phyloP scores from a whole-genome alignment of 1,139 yeast species.

The Tardiomyces digboiensis region DNA sequence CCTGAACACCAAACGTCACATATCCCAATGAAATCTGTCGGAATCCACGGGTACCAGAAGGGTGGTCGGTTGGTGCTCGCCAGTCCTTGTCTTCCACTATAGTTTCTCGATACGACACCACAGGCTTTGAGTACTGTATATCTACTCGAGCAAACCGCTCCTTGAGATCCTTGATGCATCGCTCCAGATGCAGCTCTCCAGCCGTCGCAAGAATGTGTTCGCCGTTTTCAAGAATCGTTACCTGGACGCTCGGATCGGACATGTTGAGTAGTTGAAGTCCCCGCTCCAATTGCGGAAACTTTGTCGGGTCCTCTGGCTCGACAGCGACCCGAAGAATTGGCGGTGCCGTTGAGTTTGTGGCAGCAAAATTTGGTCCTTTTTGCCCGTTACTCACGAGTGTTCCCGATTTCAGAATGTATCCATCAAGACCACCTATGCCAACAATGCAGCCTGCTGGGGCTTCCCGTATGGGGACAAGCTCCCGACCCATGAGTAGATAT shows the following conservation, averaged over 20 bases:
- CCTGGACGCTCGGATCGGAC: slow-evolving; percentile 97
- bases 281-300: slow-evolving; percentile 61
- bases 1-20: slow-evolving; percentile 34
- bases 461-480: slow-evolving; percentile 59
- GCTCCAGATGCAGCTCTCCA: slow-evolving; percentile 99
- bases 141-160: slow-evolving; percentile 93
- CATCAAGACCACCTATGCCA: slow-evolving; percentile 88
- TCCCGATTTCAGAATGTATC: slow-evolving; percentile 75
- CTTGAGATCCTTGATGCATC: slow-evolving; percentile 86
- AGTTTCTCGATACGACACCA: slow-evolving; percentile 91
- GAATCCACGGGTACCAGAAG: slow-evolving; percentile 28
- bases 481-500: slow-evolving; percentile 88
- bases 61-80: slow-evolving; percentile 30
- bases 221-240: slow-evolving; percentile 87
- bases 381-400: slow-evolving; percentile 47
- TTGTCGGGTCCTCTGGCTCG: slow-evolving; percentile 83
- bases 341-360: slow-evolving; percentile 55
- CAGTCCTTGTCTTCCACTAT: slow-evolving; percentile 41
- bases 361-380: slow-evolving; percentile 60
- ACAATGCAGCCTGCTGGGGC: slow-evolving; percentile 96
- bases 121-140: slow-evolving; percentile 81
- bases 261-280: slow-evolving; percentile 74
- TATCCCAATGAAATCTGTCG: slow-evolving; percentile 34
- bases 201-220: slow-evolving; percentile 99
- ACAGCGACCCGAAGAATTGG: slow-evolving; percentile 94